Percentiles rank a stretch among this genome's conserved stretches.
phyloP scores from a whole-genome alignment of 2,329 filamentous ascomycete genomes.

The Arachnopeziza araneosa region DNA sequence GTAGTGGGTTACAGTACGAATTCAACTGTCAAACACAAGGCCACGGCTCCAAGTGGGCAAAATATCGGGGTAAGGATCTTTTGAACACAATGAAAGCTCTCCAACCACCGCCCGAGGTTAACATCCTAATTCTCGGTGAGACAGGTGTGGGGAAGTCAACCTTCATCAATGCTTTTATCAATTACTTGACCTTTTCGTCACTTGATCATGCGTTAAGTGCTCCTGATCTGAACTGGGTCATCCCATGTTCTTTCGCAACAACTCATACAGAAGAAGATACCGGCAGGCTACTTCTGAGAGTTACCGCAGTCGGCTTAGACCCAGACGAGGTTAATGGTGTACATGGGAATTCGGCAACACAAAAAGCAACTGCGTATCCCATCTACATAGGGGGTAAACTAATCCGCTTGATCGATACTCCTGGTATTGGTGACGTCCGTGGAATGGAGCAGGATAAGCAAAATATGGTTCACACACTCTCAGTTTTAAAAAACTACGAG shows the following conservation, averaged over 20 bases:
- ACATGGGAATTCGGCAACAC: slow-evolving; percentile 34
- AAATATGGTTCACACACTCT: slow-evolving; percentile 37
- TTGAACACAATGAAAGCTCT: no score
- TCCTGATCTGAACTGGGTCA: slow-evolving; percentile 30
- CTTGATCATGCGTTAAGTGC: slow-evolving; percentile 35
- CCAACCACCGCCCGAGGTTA: no score
- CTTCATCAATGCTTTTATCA: slow-evolving; percentile 44
- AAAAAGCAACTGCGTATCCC: slow-evolving; percentile 31
- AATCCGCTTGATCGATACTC: slow-evolving; percentile 38
- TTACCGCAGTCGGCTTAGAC: slow-evolving; percentile 27
- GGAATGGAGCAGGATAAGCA: slow-evolving; percentile 33
- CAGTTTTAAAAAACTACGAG: slow-evolving; percentile 30
- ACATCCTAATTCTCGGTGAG: slow-evolving; percentile 42
- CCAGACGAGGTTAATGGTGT: slow-evolving; percentile 31
- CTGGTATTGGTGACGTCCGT: slow-evolving; percentile 38
- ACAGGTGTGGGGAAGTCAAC: slow-evolving; percentile 45
- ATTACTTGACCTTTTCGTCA: slow-evolving; percentile 36
- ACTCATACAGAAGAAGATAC: slow-evolving; percentile 30
- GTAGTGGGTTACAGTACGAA: no score
- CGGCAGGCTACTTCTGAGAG: no score
- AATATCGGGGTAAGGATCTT: no score
- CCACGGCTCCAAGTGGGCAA: no score
- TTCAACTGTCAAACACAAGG: no score
- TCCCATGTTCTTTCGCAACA: slow-evolving; percentile 36
- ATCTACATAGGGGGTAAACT: slow-evolving; percentile 26